Evolutionary conservation across 352 stramenopile genomes (phyloP).

Genomic region (Pythium apleroticum): DNA sequence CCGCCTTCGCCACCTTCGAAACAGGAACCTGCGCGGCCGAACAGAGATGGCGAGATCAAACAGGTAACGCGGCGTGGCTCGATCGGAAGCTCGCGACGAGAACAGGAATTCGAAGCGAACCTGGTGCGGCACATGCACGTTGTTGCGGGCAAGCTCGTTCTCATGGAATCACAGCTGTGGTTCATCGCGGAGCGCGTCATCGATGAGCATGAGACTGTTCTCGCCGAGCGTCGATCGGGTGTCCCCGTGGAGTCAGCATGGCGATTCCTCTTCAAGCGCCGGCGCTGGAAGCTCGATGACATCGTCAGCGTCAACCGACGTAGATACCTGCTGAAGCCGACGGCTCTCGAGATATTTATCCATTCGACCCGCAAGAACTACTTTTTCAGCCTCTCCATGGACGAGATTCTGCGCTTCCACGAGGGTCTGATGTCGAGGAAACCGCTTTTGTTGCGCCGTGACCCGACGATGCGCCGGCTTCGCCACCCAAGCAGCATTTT

Average conservation of each 20-base stretch:
- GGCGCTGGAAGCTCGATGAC: slow-evolving; percentile 71
- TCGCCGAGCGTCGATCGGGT: slow-evolving; percentile 55
- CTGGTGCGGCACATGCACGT: slow-evolving; percentile 78
- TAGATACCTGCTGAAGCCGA: slow-evolving; percentile 82
- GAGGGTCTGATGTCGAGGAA: slow-evolving; percentile 59
- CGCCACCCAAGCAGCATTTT: slow-evolving; percentile 82
- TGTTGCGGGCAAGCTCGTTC: slow-evolving; percentile 56
- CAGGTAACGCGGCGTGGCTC: slow-evolving; percentile 18
- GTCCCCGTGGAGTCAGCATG: slow-evolving; percentile 42
- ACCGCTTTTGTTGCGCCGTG: slow-evolving; percentile 61
- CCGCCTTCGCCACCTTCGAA: slow-evolving; percentile 17
- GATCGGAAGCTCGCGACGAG: slow-evolving; percentile 17
- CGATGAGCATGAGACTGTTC: slow-evolving; percentile 67
- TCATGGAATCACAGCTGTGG: slow-evolving; percentile 52
- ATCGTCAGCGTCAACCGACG: slow-evolving; percentile 66
- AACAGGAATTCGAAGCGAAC: slow-evolving; percentile 53
- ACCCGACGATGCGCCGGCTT: slow-evolving; percentile 73
- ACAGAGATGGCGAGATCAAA: not conserved
- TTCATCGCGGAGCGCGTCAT: slow-evolving; percentile 71
- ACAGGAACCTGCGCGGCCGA: slow-evolving; percentile 3
- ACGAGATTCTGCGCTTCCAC: slow-evolving; percentile 62
- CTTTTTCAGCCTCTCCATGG: slow-evolving; percentile 72
- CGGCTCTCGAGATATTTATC: slow-evolving; percentile 80
- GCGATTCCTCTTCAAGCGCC: slow-evolving; percentile 74
- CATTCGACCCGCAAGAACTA: slow-evolving; percentile 84